These are phyloP conservation scores for Linnemannia exigua DNA, from an alignment of 192 early-diverging fungal genomes.

Conservation along the genomic window DNA sequence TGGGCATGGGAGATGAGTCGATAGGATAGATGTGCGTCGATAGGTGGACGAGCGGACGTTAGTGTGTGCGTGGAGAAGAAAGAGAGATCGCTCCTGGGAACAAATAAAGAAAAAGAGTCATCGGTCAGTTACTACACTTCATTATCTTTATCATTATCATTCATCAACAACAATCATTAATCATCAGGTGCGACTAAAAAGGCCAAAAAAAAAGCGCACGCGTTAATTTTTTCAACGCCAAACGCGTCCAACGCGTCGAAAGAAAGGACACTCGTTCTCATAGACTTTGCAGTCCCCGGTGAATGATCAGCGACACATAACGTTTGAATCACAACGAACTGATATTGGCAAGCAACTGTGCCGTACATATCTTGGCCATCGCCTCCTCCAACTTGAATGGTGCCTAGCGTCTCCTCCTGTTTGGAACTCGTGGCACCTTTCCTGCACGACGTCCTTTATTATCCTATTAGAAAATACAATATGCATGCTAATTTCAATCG, in stretches of 20 bases:
- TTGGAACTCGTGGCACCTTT: background rate
- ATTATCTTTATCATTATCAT: no score
- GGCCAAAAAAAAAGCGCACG: no score
- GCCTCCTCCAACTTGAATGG: background rate
- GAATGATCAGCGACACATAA: background rate
- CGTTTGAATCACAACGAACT: background rate
- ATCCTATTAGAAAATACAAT: background rate
- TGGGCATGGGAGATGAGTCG: no score
- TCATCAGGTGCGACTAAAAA: no score
- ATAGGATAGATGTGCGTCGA: no score
- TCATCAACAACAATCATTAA: no score
- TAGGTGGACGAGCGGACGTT: no score
- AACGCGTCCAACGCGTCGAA: conserved; percentile 1
- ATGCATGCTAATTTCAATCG: no score
- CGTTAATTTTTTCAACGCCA: background rate
- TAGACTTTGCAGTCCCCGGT: background rate
- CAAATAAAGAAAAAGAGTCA: no score
- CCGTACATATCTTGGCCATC: background rate
- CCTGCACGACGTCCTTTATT: background rate
- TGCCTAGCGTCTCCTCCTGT: background rate
- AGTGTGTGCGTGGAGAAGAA: no score
- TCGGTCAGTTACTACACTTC: no score
- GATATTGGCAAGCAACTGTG: background rate
- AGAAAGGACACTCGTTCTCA: background rate
- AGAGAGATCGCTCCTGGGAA: no score